Percentiles rank a stretch among this genome's conserved stretches.
Evolutionary conservation across 2,329 filamentous ascomycete species (phyloP).

Genomic region (Trichoderma sp.): DNA sequence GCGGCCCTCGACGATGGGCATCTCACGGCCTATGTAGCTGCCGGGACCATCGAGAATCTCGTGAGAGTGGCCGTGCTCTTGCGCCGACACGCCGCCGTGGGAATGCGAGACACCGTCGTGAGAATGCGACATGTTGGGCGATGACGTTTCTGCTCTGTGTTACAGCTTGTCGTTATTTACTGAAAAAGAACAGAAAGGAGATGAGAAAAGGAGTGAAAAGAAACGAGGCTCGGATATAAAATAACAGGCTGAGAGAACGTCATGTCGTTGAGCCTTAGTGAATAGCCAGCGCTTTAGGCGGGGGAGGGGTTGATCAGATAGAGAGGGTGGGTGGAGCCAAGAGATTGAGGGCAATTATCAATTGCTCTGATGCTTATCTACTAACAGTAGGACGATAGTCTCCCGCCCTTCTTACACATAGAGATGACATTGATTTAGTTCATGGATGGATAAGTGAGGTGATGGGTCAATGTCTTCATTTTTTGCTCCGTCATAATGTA

Average conservation of each 20-base stretch:
- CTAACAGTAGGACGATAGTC: background rate
- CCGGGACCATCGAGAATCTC: conserved; percentile 94
- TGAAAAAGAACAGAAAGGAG: background rate
- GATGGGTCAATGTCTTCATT: conserved; percentile 9
- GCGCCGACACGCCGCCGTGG: conserved; percentile 50
- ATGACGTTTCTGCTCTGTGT: too few relatives aligned
- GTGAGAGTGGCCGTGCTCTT: conserved; percentile 89
- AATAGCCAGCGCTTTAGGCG: background rate
- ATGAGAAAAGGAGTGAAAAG: background rate
- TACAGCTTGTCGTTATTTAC: background rate
- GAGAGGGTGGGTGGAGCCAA: conserved; percentile 4
- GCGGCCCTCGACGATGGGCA: conserved; percentile 87
- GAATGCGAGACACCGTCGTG: conserved; percentile 57
- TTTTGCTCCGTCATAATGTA: conserved; percentile 28
- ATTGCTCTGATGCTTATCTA: background rate
- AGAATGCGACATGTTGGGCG: conserved; percentile 29
- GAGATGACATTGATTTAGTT: background rate
- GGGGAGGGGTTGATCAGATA: conserved; percentile 20
- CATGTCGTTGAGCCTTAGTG: background rate
- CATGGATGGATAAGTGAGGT: background rate
- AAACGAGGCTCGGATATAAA: background rate
- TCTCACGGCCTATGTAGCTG: conserved; percentile 83
- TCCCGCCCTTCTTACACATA: background rate
- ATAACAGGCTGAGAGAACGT: background rate
- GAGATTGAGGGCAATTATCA: background rate